Base-by-base conservation (phyloP, 1,284 basidiomycete genomes). In the Pascua guehoae region DNA sequence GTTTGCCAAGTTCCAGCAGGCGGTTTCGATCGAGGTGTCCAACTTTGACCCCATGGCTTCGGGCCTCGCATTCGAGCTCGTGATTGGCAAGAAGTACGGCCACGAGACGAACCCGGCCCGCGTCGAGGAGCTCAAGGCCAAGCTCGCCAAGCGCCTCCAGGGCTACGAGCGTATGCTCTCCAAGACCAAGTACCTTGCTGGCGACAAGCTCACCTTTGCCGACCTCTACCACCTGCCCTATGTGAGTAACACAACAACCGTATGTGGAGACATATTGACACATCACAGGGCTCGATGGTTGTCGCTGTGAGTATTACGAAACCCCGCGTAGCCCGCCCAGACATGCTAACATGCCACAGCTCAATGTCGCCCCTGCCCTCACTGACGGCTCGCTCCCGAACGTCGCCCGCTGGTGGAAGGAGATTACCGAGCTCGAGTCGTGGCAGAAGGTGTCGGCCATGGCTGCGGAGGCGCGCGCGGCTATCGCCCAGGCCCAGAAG, bases 201-300 rank as follows among this genome's bases (percentile, higher is more conserved):
- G 83, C 3, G 69, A 84, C 58, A 80, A 74, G 46, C 38, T 83
- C 14, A 82, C 82, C 7, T 72, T 85, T n/a, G 83, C 80, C 0
- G 84, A 86, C 64, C 67, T 86, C 9, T 84, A 80, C 73, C 83
- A 85, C 61, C 70, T 85, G 3, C 81, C 84, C 0, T 81, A 79
- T 54, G 24, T 32, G 24, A 81, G 74, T 12, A 47, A 65, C 14
- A 61, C 14, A 44, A 40, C 5, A 53, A 60, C 18, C 37, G 45
- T 11, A n/a, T 3, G 24, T 32, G 24, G 37, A 24, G 16, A 17
- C 42, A 18, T 14, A 5, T 41, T 40, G 24, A 32, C 24, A 3
- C 3, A 7, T 32, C 24, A 7, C 24, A 32, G 24, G 53, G 58
- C 42, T n/a, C 39, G 12, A 41, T 58, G 17, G 51, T 46, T 8